Conservation (phyloP, 371 early-diverging fungal species). For the Apophysomyces elegans region DNA sequence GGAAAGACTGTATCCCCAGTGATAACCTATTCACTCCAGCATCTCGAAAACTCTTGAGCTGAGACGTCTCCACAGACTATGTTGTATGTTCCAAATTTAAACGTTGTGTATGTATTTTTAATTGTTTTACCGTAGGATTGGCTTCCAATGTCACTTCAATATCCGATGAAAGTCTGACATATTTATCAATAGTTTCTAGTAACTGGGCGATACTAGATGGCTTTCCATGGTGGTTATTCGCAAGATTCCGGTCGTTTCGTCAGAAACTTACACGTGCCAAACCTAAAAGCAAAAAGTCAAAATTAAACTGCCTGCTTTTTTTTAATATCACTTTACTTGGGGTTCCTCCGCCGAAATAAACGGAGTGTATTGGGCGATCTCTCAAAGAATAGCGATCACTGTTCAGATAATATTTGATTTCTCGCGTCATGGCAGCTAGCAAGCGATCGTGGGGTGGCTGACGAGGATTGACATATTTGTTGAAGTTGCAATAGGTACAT, state of each 20-base stretch:
- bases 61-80: conserved; percentile 53
- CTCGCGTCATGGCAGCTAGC: conserved; percentile 53
- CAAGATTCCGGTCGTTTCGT: neutral
- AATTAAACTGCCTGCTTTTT: neutral
- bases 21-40: conserved; percentile 84
- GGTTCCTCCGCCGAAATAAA: conserved; percentile 80
- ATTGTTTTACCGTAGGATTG: conserved; percentile 66
- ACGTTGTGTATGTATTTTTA: neutral
- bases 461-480: conserved; percentile 75
- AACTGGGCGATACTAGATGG: conserved; percentile 42
- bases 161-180: conserved; percentile 36
- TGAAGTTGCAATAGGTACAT: conserved; percentile 88
- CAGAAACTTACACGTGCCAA: conserved; percentile 18
- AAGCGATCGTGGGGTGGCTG: conserved; percentile 60
- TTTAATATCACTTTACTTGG: conserved; percentile 35
- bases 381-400: conserved; percentile 33
- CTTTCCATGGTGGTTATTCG: conserved; percentile 14
- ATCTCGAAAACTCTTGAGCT: conserved; percentile 47
- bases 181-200: conserved; percentile 40
- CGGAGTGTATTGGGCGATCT: conserved; percentile 51
- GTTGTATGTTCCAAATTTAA: neutral
- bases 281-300: conserved; percentile 22
- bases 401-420: conserved; percentile 49
- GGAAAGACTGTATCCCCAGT: conserved; percentile 81
- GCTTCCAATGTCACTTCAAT: conserved; percentile 71